Evolutionary conservation across 345 rosid genomes (phyloP), one percentile per base, ranked within the genome.

Genomic region (Barbarea vulgaris): DNA sequence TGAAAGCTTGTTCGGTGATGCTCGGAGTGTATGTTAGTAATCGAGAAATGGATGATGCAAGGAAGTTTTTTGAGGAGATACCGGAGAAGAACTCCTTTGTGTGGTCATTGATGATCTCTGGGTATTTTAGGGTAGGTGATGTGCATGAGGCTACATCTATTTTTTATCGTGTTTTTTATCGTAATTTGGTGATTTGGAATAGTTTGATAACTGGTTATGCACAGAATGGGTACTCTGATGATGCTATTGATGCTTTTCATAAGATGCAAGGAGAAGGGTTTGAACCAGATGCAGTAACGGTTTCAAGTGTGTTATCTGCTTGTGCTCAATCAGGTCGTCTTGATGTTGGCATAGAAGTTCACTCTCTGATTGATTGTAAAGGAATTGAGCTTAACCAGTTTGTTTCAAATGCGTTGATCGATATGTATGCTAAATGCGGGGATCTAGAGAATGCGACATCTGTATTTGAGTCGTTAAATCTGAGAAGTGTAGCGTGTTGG

Each of bases 91-190:
- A 90, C 70, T 84, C 80, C 41, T 90, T 70, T 52, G 86, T 78
- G 11, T 92, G 94, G 94, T 90, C 96, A 33, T 78, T 87, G n/a
- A 85, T 92, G 91, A 81, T 87, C 76, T 88, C 91, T 4, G 96
- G 93, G 61, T 88, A 84, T 81, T 88, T 83, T 79, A 89, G 78
- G 78, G 69, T 74, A 47, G 91, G 89, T 63, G 77, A 81, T 59
- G 85, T 89, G 2, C 13, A 58, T 71, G 86, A 85, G 69, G 93
- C 96, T 18, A 81, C 76, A 67, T 46, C 51, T 19, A 76, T 84
- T 57, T 92, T 89, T 77, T 59, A 85, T 65, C 71, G 71, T 47
- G 77, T 84, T 5, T 83, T 84, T 15, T 70, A 67, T 24, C 82
- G 80, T 62, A 84, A 88, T 84, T 80, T 82, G 77, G 93, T 87